These are phyloP conservation scores for Orbilia quercus DNA, from an alignment of 2,329 filamentous ascomycete genomes.

Conservation along the genomic window DNA sequence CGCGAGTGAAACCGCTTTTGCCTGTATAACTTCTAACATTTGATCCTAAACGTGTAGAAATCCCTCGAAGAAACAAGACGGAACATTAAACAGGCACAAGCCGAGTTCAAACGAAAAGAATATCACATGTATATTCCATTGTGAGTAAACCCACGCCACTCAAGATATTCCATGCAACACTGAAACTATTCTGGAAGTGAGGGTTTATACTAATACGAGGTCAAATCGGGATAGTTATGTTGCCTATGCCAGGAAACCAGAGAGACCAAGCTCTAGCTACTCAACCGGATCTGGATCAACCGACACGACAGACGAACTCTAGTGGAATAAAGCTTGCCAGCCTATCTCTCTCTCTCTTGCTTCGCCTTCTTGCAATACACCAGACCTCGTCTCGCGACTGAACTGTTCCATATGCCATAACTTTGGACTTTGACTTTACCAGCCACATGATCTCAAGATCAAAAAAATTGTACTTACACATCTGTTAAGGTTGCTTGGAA, in stretches of 20 bases:
- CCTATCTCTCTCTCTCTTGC: not conserved
- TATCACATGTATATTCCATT: conserved; percentile 55
- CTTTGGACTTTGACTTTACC: not conserved
- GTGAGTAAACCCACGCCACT: conserved; percentile 26
- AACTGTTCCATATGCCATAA: not conserved
- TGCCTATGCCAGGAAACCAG: conserved; percentile 49
- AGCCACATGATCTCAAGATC: no score
- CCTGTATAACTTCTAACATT: not conserved
- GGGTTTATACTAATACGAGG: not conserved
- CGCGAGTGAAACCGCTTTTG: conserved; percentile 3
- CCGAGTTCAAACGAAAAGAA: conserved; percentile 51
- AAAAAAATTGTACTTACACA: no score
- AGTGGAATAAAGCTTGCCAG: not conserved
- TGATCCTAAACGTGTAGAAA: conserved; percentile 16
- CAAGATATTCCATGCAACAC: not conserved
- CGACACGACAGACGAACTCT: not conserved
- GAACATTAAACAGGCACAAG: conserved; percentile 34
- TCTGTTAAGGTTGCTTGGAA: no score
- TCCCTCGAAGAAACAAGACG: conserved; percentile 42
- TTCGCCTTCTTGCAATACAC: not conserved
- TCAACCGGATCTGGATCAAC: not conserved
- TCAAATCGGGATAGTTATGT: conserved; percentile 26
- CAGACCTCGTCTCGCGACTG: not conserved
- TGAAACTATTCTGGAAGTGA: not conserved
- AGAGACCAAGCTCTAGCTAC: not conserved